These are phyloP conservation scores for Sclerotinia nivalis DNA, from an alignment of 2,329 filamentous ascomycete species.

Conservation along the genomic window DNA sequence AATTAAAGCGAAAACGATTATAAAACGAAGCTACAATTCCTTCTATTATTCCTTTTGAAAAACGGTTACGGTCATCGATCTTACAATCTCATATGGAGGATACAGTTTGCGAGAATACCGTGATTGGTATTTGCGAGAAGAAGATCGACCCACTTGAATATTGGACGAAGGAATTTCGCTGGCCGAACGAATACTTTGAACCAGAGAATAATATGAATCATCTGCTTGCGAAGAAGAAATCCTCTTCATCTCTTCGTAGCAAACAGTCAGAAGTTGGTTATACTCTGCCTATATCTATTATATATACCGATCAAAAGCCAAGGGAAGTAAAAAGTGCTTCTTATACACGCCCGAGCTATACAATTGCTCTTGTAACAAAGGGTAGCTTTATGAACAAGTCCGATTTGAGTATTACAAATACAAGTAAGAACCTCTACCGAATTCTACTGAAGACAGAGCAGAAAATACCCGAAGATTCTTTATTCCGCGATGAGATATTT, in stretches of 20 bases:
- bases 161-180: background rate
- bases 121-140: background rate
- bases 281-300: slow-evolving; percentile 34
- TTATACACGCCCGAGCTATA: slow-evolving; percentile 44
- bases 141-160: slow-evolving; percentile 9
- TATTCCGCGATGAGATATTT: slow-evolving; percentile 3
- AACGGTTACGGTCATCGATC: slow-evolving; percentile 27
- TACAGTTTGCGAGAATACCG: background rate
- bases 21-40: slow-evolving; percentile 8
- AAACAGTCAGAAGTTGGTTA: slow-evolving; percentile 36
- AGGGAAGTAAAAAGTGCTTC: slow-evolving; percentile 44
- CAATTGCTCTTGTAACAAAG: slow-evolving; percentile 43
- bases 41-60: slow-evolving; percentile 28
- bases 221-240: slow-evolving; percentile 41
- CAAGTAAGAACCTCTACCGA: slow-evolving; percentile 39
- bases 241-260: slow-evolving; percentile 33
- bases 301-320: slow-evolving; percentile 44
- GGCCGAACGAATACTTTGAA: slow-evolving; percentile 15
- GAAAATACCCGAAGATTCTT: background rate
- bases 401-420: slow-evolving; percentile 37
- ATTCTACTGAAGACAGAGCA: background rate
- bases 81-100: background rate
- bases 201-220: slow-evolving; percentile 28
- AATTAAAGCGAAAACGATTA: slow-evolving; percentile 20
- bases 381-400: slow-evolving; percentile 46